Evolutionary conservation across 352 stramenopile species (phyloP).

Genomic region (Globisporangium paddicum): DNA sequence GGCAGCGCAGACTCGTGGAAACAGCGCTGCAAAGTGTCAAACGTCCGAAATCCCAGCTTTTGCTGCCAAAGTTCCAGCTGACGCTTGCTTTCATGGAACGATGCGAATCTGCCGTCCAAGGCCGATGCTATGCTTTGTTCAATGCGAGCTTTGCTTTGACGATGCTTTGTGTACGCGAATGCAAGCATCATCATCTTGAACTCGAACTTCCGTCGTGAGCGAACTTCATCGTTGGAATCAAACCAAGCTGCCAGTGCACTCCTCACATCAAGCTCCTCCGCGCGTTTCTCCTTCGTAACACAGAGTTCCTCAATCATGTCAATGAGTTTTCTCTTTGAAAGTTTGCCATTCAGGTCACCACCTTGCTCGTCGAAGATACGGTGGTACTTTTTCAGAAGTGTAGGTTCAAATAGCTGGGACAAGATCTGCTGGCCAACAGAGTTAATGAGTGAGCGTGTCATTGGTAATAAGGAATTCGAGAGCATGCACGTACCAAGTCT

Average conservation of each 20-base stretch:
- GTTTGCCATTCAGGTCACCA: conserved; percentile 25
- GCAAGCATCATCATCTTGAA: conserved; percentile 53
- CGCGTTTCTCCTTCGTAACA: background rate
- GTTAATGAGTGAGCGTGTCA: background rate
- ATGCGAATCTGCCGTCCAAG: conserved; percentile 53
- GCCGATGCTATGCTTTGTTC: conserved; percentile 42
- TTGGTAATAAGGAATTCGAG: background rate
- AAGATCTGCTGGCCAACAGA: conserved; percentile 19
- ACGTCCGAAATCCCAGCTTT: conserved; percentile 48
- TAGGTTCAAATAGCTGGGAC: conserved; percentile 31
- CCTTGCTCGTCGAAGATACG: conserved; percentile 35
- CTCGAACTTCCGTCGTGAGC: conserved; percentile 38
- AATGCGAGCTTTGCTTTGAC: conserved; percentile 38
- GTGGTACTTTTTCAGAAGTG: conserved; percentile 27
- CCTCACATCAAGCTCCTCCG: conserved; percentile 2
- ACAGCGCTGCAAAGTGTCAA: conserved; percentile 49
- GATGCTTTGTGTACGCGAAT: conserved; percentile 41
- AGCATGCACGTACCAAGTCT: conserved; percentile 1
- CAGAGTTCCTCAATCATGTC: conserved; percentile 26
- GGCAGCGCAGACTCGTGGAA: conserved; percentile 51
- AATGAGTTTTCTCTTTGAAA: conserved; percentile 37
- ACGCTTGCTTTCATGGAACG: conserved; percentile 46
- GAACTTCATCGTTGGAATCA: conserved; percentile 38
- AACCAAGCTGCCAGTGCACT: conserved; percentile 47
- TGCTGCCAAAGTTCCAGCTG: conserved; percentile 68